Conservation (phyloP, 306 rosid species). For the Echinosophora koreensis region DNA sequence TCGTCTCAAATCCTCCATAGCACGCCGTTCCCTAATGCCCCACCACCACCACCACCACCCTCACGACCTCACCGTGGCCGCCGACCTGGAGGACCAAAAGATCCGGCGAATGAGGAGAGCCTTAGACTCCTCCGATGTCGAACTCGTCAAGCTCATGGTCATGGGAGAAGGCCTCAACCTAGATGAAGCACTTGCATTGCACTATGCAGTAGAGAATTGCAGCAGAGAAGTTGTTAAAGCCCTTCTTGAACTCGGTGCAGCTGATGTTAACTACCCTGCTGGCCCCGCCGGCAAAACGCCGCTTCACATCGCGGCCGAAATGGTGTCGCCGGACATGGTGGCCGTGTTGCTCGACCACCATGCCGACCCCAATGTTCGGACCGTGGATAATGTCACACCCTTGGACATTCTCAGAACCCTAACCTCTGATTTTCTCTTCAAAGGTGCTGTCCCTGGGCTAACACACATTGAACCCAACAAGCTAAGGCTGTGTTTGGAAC, state of each 20-base stretch:
- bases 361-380: constrained; percentile 92
- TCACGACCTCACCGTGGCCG: constrained; percentile 64
- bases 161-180: constrained; percentile 98
- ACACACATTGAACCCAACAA: constrained; percentile 95
- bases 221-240: constrained; percentile 97
- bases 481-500: constrained; percentile 87
- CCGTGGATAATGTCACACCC: constrained; percentile 81
- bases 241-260: constrained; percentile 89
- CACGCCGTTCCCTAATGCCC: constrained; percentile 70
- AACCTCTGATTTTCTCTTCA: constrained; percentile 96
- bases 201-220: constrained; percentile 89
- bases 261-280: constrained; percentile 81
- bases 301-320: constrained; percentile 83
- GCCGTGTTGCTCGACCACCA: constrained; percentile 98
- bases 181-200: constrained; percentile 90
- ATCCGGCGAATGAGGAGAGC: constrained; percentile 92
- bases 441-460: constrained; percentile 96
- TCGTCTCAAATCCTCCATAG: constrained; percentile 81
- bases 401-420: constrained; percentile 95
- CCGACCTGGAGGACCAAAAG: constrained; percentile 93
- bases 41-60: constrained; percentile 66
- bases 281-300: constrained; percentile 91
- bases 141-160: constrained; percentile 93
- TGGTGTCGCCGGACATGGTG: constrained; percentile 99
- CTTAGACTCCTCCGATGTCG: constrained; percentile 91